Evolutionary conservation across 2,329 filamentous ascomycete species (phyloP).

Genomic region (Fonsecaea pugnacius): DNA sequence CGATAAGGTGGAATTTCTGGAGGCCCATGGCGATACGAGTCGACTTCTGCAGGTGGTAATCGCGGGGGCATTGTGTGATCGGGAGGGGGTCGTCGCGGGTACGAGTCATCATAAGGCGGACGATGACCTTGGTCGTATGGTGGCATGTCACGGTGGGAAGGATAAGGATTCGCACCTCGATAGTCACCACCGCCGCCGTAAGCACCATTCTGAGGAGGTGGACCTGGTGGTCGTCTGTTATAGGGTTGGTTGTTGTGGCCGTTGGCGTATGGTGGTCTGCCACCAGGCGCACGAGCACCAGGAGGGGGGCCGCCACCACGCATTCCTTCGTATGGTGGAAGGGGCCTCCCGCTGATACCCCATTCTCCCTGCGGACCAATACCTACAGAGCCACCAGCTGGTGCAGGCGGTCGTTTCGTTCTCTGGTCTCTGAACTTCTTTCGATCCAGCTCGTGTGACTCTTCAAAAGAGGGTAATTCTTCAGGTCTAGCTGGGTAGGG

Average conservation of each 20-base stretch:
- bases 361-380: conserved; percentile 66
- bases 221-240: conserved; percentile 20
- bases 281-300: conserved; percentile 45
- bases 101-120: conserved; percentile 32
- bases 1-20: conserved; percentile 32
- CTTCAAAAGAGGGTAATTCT: conserved; percentile 88
- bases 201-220: conserved; percentile 27
- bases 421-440: conserved; percentile 87
- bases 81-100: conserved; percentile 30
- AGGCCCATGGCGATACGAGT: conserved; percentile 28
- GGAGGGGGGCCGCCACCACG: conserved; percentile 40
- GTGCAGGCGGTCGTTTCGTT: conserved; percentile 82
- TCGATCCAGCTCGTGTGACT: conserved; percentile 94
- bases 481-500: conserved; percentile 80
- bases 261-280: conserved; percentile 40
- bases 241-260: conserved; percentile 29
- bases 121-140: conserved; percentile 32
- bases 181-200: conserved; percentile 31
- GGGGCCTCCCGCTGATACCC: conserved; percentile 48
- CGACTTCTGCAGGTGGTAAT: conserved; percentile 28
- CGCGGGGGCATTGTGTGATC: conserved; percentile 32
- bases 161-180: conserved; percentile 22
- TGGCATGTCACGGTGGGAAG: conserved; percentile 29
- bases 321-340: conserved; percentile 41
- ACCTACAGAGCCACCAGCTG: conserved; percentile 87